A percentile compares a stretch with the other conserved stretches of the same genome.
Evolutionary conservation across 2,329 filamentous ascomycete species (phyloP).

Genomic region (Alternaria incomplexa): DNA sequence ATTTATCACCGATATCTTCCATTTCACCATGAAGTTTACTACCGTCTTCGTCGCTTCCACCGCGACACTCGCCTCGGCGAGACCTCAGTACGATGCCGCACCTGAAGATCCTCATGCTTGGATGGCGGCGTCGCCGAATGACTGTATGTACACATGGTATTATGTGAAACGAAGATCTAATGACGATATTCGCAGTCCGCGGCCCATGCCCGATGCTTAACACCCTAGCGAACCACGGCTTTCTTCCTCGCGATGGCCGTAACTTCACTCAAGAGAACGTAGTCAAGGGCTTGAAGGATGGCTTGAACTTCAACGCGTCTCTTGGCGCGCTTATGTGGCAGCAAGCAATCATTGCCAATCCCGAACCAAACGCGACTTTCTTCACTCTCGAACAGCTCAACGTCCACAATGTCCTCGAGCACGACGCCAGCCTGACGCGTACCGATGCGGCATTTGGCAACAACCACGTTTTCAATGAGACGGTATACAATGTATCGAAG

Average conservation of each 20-base stretch:
- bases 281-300: slow-evolving; percentile 48
- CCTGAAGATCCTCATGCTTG: slow-evolving; percentile 19
- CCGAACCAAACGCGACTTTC: slow-evolving; percentile 35
- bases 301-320: slow-evolving; percentile 53
- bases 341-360: slow-evolving; percentile 47
- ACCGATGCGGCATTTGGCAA: slow-evolving; percentile 59
- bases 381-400: slow-evolving; percentile 52
- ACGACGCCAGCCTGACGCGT: slow-evolving; percentile 58
- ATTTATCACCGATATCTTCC: too few relatives aligned
- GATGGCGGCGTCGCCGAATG: slow-evolving; percentile 20
- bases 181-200: slow-evolving; percentile 16
- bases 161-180: neutral
- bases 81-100: slow-evolving; percentile 6
- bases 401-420: slow-evolving; percentile 57
- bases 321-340: slow-evolving; percentile 53
- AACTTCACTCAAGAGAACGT: slow-evolving; percentile 45
- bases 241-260: slow-evolving; percentile 42
- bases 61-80: slow-evolving; percentile 10
- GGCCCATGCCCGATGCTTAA: slow-evolving; percentile 45
- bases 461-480: slow-evolving; percentile 60
- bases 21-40: neutral
- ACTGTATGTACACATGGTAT: slow-evolving; percentile 11
- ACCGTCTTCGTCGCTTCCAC: neutral
- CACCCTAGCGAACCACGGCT: slow-evolving; percentile 45
- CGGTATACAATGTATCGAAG: slow-evolving; percentile 55